Base-by-base conservation (phyloP, 139 green algal genomes). In the Astrephomene gubernaculifera region DNA sequence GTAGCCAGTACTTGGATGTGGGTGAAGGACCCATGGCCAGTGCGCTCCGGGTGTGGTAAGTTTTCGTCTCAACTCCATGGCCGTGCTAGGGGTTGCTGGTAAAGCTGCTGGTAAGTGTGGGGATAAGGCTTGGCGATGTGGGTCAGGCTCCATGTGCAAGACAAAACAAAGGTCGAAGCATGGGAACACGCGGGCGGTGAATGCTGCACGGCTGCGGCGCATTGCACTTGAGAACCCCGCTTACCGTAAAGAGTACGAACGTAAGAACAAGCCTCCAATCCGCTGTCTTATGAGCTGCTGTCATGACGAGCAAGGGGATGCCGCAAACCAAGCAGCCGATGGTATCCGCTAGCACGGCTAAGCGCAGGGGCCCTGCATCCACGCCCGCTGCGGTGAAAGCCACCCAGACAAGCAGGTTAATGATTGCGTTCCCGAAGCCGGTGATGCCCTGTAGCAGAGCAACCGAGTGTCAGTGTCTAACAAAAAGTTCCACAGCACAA, bases 331-430 rank as follows among this genome's bases (percentile, higher is more conserved):
- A 31, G 31, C 81, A 87, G 41, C 65, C 63, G 1, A 86, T 7
- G 41, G 41, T 71, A 27, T 90, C 86, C 0, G 41, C 33, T 10
- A 90, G 22, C 22, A 90, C 86, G 10, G 86, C 86, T 36, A 86
- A 49, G 33, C 67, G 65, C 31, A 90, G 67, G 6, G 73, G 80
- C 2, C 86, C 57, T 22, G 36, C 41, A 22, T 86, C 35, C 29
- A 78, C 52, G 31, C 86, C 80, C 24, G 39, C 33, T 12, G 64
- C 60, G 29, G 73, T 86, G 57, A 63, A 75, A 0, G 39, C 29
- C 49, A 90, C 81, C 86, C 86, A 90, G 2, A 90, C 81, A 4
- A 85, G 68, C 7, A 90, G 65, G 65, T 87, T 87, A 0, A 90
- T 57, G 17, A 90, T 90, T 10, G 86, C 86, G 19, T 54, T 82